A percentile compares a stretch with the other conserved stretches of the same genome.
These are phyloP conservation scores for Tetrapisispora namnaoensis DNA, from an alignment of 805 yeast species.

Conservation along the genomic window DNA sequence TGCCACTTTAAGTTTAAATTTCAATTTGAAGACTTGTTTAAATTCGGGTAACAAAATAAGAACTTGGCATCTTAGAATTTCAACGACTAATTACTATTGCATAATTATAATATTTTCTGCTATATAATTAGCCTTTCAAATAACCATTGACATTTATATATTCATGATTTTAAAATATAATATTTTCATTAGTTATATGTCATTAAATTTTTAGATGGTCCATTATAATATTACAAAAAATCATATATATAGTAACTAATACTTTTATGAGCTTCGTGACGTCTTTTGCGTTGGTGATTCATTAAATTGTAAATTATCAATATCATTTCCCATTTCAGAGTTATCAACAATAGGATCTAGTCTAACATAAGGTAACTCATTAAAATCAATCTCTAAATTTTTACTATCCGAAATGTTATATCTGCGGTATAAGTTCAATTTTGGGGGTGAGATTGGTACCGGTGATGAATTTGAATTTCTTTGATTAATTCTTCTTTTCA, in stretches of 20 bases:
- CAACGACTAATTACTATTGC: too few relatives aligned
- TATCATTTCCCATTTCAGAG: not conserved
- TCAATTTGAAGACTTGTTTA: not conserved
- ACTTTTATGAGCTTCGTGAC: not conserved
- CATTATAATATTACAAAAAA: not conserved
- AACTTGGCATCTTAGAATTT: too few relatives aligned
- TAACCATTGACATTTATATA: too few relatives aligned
- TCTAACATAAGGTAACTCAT: not conserved
- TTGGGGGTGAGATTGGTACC: conserved; percentile 10
- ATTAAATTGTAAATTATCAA: not conserved
- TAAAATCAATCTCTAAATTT: not conserved
- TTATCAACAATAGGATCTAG: not conserved
- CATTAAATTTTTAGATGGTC: not conserved
- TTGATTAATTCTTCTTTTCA: conserved; percentile 4
- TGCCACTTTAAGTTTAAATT: not conserved
- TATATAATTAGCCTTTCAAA: too few relatives aligned
- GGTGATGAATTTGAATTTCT: not conserved
- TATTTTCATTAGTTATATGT: too few relatives aligned
- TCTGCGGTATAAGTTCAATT: conserved; percentile 4
- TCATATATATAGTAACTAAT: too few relatives aligned
- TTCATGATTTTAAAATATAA: too few relatives aligned
- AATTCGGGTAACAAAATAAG: not conserved
- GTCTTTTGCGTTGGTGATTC: not conserved
- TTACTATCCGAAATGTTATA: not conserved
- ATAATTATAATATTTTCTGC: too few relatives aligned